Conservation (phyloP, 495 filamentous ascomycete species). For the Talaromyces thailandensis region DNA sequence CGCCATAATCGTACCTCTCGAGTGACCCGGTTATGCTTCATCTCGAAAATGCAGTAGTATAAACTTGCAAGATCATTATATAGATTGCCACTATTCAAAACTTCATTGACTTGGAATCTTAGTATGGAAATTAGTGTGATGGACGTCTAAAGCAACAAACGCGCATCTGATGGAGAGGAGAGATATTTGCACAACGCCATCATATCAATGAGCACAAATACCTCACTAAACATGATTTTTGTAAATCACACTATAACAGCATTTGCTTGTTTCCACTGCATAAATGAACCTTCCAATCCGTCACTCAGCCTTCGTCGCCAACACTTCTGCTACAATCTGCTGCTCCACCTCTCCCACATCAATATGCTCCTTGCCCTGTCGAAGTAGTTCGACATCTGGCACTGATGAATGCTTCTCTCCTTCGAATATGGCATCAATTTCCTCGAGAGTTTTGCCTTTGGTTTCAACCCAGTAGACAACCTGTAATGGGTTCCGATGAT, state of each 20-base stretch:
- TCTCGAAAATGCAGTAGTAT: neutral
- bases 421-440: slow-evolving; percentile 33
- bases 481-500: neutral
- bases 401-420: slow-evolving; percentile 35
- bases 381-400: slow-evolving; percentile 31
- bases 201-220: neutral
- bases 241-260: neutral
- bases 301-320: neutral
- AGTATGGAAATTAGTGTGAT: neutral
- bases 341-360: slow-evolving; percentile 14
- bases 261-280: neutral
- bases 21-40: neutral
- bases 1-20: neutral
- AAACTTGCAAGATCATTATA: neutral
- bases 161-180: neutral
- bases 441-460: slow-evolving; percentile 47
- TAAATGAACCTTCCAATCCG: neutral
- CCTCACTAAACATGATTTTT: neutral
- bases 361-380: slow-evolving; percentile 17
- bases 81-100: neutral
- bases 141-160: neutral
- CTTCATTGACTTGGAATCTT: neutral
- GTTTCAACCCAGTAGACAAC: slow-evolving; percentile 37
- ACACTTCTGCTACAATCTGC: slow-evolving; percentile 7
- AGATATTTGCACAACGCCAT: neutral